A percentile compares a stretch with the other conserved stretches of the same genome.
These are phyloP conservation scores for Podila horticola DNA, from an alignment of 192 early-diverging fungal species.

Conservation along the genomic window DNA sequence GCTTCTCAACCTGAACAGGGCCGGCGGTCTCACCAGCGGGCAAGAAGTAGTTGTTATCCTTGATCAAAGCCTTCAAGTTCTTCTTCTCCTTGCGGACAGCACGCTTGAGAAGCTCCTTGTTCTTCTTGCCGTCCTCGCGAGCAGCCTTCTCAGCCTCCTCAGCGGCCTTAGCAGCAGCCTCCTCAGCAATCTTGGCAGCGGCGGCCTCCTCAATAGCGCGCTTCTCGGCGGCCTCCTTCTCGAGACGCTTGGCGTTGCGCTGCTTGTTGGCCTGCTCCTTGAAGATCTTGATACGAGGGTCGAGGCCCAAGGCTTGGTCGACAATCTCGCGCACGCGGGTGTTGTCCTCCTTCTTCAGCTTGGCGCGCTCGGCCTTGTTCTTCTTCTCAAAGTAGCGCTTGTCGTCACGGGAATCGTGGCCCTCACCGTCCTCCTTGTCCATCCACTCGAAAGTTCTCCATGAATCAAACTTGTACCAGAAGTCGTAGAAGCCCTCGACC, in stretches of 20 bases:
- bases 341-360: conserved; percentile 98
- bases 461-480: conserved; percentile 91
- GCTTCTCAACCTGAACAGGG: conserved; percentile 70
- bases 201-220: conserved; percentile 62
- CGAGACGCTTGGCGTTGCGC: conserved; percentile 91
- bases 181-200: conserved; percentile 57
- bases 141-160: conserved; percentile 71
- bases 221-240: conserved; percentile 81
- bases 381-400: conserved; percentile 95
- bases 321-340: conserved; percentile 86
- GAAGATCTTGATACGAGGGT: conserved; percentile 92
- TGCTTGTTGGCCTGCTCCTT: conserved; percentile 91
- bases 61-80: conserved; percentile 80
- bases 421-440: conserved; percentile 96
- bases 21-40: conserved; percentile 64
- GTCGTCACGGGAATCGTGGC: conserved; percentile 92
- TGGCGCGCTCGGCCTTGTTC: conserved; percentile 92
- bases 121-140: conserved; percentile 79
- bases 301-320: conserved; percentile 79
- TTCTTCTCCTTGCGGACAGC: conserved; percentile 93
- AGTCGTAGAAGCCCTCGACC: conserved; percentile 87
- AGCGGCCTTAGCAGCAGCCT: conserved; percentile 68
- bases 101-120: conserved; percentile 89
- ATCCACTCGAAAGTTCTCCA: conserved; percentile 98
- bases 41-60: conserved; percentile 83